phyloP scores from a whole-genome alignment of 2,329 filamentous ascomycete species.

The Elsinoe ampelina region DNA sequence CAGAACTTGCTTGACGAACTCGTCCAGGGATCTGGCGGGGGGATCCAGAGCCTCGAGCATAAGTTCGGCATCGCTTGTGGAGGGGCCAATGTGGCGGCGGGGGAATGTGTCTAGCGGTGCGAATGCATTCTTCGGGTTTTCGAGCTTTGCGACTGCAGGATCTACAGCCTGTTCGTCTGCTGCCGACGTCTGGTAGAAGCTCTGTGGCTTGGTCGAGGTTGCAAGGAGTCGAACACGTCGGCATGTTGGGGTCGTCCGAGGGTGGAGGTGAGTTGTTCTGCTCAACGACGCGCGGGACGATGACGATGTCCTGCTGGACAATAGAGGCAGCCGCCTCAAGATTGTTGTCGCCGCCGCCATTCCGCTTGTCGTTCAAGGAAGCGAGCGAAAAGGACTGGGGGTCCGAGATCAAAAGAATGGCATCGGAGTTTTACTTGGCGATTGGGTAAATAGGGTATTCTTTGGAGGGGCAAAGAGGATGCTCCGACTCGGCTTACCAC shows the following conservation, averaged over 20 bases:
- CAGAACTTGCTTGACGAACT: conserved; percentile 77
- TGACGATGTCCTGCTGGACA: neutral
- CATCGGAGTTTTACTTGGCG: neutral
- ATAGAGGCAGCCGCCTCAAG: neutral
- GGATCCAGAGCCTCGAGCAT: conserved; percentile 78
- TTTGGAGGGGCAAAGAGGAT: no score
- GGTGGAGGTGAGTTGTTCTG: neutral
- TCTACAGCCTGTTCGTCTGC: conserved; percentile 8
- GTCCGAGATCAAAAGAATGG: neutral
- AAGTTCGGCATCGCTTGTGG: conserved; percentile 55
- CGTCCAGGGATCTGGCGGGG: conserved; percentile 62
- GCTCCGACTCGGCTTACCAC: no score
- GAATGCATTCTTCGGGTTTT: conserved; percentile 23
- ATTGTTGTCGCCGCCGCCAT: neutral
- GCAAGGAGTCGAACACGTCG: neutral
- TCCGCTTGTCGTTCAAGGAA: neutral
- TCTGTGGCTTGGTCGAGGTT: conserved; percentile 1
- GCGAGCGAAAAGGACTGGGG: neutral
- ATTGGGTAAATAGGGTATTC: no score
- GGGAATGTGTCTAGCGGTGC: conserved; percentile 57
- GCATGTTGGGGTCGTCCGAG: neutral
- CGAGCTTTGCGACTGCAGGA: neutral
- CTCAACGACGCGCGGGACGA: neutral
- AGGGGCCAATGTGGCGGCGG: conserved; percentile 79
- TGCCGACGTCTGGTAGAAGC: conserved; percentile 16